These are phyloP conservation scores for Aspergillus nanangensis DNA, from an alignment of 495 filamentous ascomycete species.

Conservation along the genomic window DNA sequence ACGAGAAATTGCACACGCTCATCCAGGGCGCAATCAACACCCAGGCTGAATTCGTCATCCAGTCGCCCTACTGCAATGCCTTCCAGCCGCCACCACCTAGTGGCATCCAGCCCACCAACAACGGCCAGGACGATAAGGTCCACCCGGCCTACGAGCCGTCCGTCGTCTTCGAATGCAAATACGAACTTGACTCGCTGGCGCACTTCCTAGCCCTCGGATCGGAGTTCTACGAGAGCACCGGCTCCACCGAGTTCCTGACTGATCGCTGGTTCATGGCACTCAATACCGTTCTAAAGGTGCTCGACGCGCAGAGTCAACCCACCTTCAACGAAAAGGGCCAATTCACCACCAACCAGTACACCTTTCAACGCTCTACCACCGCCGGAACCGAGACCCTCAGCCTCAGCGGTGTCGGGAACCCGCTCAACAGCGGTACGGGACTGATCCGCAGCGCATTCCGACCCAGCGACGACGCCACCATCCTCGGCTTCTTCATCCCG, in stretches of 20 bases:
- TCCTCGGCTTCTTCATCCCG: constrained; percentile 91
- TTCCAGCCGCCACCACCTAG: constrained; percentile 92
- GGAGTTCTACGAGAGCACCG: constrained; percentile 77
- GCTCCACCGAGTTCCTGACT: constrained; percentile 71
- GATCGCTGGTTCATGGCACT: constrained; percentile 77
- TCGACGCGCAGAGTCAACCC: constrained; percentile 72
- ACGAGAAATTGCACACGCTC: constrained; percentile 66
- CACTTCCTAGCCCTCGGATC: constrained; percentile 84
- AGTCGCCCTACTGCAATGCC: constrained; percentile 95
- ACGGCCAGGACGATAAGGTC: constrained; percentile 76
- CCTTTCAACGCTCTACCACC: constrained; percentile 74
- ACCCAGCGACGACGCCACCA: constrained; percentile 97
- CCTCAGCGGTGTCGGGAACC: constrained; percentile 81
- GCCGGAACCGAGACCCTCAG: constrained; percentile 87
- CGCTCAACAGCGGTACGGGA: constrained; percentile 76
- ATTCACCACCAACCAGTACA: constrained; percentile 73
- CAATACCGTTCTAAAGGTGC: constrained; percentile 63
- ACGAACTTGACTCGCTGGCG: constrained; percentile 93
- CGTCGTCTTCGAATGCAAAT: constrained; percentile 96
- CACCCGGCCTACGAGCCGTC: constrained; percentile 81
- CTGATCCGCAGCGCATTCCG: constrained; percentile 90
- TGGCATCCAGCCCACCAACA: constrained; percentile 60
- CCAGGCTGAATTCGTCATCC: constrained; percentile 89
- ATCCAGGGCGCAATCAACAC: constrained; percentile 96
- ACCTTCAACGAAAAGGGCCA: constrained; percentile 68